Evolutionary conservation across 345 rosid species (phyloP), one percentile per base, ranked within the genome.

Genomic region (Pugionium dolabratum): DNA sequence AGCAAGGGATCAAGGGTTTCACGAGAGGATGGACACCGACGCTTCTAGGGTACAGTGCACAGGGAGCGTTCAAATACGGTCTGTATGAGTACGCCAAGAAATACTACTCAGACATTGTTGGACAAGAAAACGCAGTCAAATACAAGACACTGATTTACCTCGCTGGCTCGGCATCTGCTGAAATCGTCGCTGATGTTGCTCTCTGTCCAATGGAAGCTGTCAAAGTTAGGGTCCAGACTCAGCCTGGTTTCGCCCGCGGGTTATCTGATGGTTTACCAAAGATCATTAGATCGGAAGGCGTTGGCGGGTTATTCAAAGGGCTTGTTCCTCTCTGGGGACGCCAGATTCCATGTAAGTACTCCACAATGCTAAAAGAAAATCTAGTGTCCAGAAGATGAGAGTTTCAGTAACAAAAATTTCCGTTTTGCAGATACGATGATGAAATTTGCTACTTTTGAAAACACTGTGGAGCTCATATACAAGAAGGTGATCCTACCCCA

Each of bases 171-270:
- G 99, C 96, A 39, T 88, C 99, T 7, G 95, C 96, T 49, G 99
- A 94, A 64, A 28, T 90, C 45, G 88, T 94, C 34, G 97, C 99
- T 35, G 99, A 77, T 82, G 76, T 94, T 53, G 92, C 89, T 49
- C 99, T 94, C 2, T 94, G 97, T 72, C 99, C 99, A 33, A 78
- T 94, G 74, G 97, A 94, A 76, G 99, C 99, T 4, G 91, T 94
- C 52, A 94, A 94, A 76, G 95, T 94, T 57, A 85, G 99, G 18
- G 92, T 90, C 36, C 99, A 94, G 78, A 94, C 99, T 43, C 96
- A 90, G 67, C 96, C 96, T 45, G 99, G 95, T 50, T 94, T 94
- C 39, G 97, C 96, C 5, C 85, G 96, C 25, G 97, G 99, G 44
- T 75, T 94, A 62, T 70, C 92, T 5, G 99, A 94, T 77, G 97